Evolutionary conservation across 176 grass and related monocot genomes (phyloP).

Genomic region (Pontederia crassipes): DNA sequence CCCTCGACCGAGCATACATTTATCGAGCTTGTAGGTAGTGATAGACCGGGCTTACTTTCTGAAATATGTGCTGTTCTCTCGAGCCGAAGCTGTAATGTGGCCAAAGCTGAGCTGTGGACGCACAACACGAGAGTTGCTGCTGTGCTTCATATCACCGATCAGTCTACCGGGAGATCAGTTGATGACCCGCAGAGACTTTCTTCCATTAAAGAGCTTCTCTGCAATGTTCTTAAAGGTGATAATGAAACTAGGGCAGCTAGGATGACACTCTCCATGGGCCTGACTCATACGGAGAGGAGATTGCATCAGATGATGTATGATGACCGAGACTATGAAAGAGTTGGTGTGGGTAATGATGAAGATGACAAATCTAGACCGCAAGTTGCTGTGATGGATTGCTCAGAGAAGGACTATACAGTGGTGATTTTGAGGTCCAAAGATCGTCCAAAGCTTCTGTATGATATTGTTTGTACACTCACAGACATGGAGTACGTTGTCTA

Average conservation of each 20-base stretch:
- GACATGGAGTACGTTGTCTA: slow-evolving; percentile 82
- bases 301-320: slow-evolving; percentile 90
- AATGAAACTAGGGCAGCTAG: slow-evolving; percentile 6
- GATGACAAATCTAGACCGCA: slow-evolving; percentile 19
- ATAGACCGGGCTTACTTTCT: slow-evolving; percentile 69
- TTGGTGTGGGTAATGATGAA: not conserved
- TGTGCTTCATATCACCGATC: slow-evolving; percentile 57
- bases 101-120: slow-evolving; percentile 70
- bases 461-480: slow-evolving; percentile 76
- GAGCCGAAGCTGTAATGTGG: slow-evolving; percentile 36
- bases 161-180: slow-evolving; percentile 20
- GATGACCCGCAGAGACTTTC: slow-evolving; percentile 28
- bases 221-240: slow-evolving; percentile 40
- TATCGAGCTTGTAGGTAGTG: slow-evolving; percentile 65
- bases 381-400: slow-evolving; percentile 45
- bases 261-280: not conserved
- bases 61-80: slow-evolving; percentile 75
- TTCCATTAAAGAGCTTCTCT: slow-evolving; percentile 42
- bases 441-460: slow-evolving; percentile 83
- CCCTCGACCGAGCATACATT: slow-evolving; percentile 54
- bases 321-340: slow-evolving; percentile 26
- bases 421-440: slow-evolving; percentile 61
- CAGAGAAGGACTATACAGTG: slow-evolving; percentile 57
- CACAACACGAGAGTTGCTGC: slow-evolving; percentile 72
- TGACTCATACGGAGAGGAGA: slow-evolving; percentile 56